These are phyloP conservation scores for Rhodomyrtus tomentosa DNA, from an alignment of 345 rosid genomes.

Conservation along the genomic window DNA sequence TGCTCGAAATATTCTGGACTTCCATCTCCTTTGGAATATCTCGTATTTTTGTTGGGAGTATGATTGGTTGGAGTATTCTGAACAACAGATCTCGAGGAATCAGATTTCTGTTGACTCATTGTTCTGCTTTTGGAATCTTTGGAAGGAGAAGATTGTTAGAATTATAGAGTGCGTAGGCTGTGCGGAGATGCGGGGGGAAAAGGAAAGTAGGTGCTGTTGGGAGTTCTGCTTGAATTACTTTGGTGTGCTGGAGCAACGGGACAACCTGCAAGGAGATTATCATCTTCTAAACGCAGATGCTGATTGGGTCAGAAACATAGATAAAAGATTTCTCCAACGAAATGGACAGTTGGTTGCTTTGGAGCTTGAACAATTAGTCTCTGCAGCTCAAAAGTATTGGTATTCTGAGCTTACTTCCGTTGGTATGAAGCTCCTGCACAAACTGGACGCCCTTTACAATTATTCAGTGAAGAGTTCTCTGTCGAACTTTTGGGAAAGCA, in stretches of 20 bases:
- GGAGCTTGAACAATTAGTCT: constrained; percentile 14
- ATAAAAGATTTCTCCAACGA: not conserved
- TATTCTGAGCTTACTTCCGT: constrained; percentile 20
- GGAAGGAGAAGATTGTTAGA: constrained; percentile 19
- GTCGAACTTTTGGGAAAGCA: constrained; percentile 9
- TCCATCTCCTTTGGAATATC: constrained; percentile 6
- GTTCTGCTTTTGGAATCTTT: constrained; percentile 29
- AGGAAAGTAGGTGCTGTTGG: constrained; percentile 1
- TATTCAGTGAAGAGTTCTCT: not conserved
- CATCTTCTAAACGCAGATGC: constrained; percentile 18
- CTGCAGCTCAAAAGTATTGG: constrained; percentile 24
- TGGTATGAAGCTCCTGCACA: constrained; percentile 19
- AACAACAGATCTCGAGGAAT: not conserved
- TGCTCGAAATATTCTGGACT: constrained; percentile 28
- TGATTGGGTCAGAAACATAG: constrained; percentile 19
- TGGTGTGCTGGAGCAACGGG: constrained; percentile 19
- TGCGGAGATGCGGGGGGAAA: not conserved
- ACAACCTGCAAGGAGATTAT: constrained; percentile 3
- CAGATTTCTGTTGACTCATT: constrained; percentile 19
- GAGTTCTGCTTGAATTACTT: constrained; percentile 39
- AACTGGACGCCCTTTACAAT: constrained; percentile 13
- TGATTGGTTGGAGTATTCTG: constrained; percentile 8
- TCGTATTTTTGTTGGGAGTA: constrained; percentile 18
- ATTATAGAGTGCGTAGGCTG: constrained; percentile 8
- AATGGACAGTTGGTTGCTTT: constrained; percentile 4